Base-by-base conservation (phyloP, 768 basidiomycete species). In the Lactifluus pinguis region DNA sequence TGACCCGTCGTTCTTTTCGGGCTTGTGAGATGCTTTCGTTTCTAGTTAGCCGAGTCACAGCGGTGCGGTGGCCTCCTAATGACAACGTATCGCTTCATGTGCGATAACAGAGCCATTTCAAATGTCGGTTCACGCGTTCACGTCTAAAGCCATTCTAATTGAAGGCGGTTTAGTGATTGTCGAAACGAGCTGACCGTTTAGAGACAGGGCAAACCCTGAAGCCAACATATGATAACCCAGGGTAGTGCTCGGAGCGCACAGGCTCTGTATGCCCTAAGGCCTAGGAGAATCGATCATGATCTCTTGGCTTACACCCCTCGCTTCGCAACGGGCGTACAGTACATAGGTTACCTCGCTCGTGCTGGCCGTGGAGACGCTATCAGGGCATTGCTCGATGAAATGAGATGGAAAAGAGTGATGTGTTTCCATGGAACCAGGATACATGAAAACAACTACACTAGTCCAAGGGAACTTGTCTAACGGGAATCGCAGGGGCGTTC, bases 1-100 rank as follows among this genome's bases (percentile, higher is more conserved):
- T 4, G 81, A 85, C 34, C 76, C 76, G 10, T 76, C 80, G 19
- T 91, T 90, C 72, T 91, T 90, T 67, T 79, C 81, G 49, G 85
- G 78, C 49, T 72, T 91, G 61, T 88, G 71, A 66, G 36, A 47
- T 25, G 25, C 25, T 25, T 25, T 25, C 1, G 25, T 25, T 25
- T 25, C 25, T 25, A 25, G 25, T 25, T 25, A 25, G 25, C 45
- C 19, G 52, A 17, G 36, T 21, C 25, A 25, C 25, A 25, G 25
- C 25, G 25, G 25, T 25, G n/a, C 19, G 10, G 44, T n/a, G 44
- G 44, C 34, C 34, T 36, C 34, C 34, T 17, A 44, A 44, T n/a
- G n/a, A 14, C 21, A n/a, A 17, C 25, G 44, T 14, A 19, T 34
- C 25, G 34, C 34, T 4, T 36, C 34, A 10, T 36, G 34, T 36